Percentiles rank a stretch among this genome's conserved stretches.
phyloP scores from a whole-genome alignment of 2,329 filamentous ascomycete genomes.

The Diplodia intermedia region DNA sequence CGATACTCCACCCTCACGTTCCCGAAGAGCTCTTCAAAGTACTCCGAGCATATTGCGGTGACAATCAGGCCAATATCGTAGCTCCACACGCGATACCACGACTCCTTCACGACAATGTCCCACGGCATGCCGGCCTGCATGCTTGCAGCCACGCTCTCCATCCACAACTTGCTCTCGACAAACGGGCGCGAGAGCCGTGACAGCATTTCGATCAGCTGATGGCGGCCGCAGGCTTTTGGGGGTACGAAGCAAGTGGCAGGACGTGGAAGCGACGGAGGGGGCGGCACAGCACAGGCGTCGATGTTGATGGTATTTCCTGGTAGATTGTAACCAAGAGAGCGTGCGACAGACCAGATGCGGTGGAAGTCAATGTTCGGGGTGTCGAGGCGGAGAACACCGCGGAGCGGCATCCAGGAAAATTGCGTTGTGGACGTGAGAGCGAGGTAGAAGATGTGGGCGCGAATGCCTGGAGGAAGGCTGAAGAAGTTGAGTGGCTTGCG shows the following conservation, averaged over 20 bases:
- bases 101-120: constrained; percentile 1
- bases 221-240: not conserved
- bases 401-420: not conserved
- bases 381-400: no score
- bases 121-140: not conserved
- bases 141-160: not conserved
- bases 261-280: not conserved
- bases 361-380: not conserved
- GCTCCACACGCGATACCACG: not conserved
- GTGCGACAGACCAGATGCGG: not conserved
- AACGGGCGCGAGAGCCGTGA: not conserved
- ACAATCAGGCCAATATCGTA: not conserved
- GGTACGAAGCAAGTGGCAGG: not conserved
- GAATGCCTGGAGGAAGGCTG: not conserved
- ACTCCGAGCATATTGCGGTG: no score
- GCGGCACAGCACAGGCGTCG: not conserved
- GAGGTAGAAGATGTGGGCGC: not conserved
- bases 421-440: not conserved
- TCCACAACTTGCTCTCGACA: not conserved
- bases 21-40: no score
- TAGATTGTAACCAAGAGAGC: not conserved
- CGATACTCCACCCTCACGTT: not conserved
- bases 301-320: not conserved
- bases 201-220: not conserved
- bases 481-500: not conserved